Conservation (phyloP, 805 yeast species). For the Wickerhamomyces bovis region DNA sequence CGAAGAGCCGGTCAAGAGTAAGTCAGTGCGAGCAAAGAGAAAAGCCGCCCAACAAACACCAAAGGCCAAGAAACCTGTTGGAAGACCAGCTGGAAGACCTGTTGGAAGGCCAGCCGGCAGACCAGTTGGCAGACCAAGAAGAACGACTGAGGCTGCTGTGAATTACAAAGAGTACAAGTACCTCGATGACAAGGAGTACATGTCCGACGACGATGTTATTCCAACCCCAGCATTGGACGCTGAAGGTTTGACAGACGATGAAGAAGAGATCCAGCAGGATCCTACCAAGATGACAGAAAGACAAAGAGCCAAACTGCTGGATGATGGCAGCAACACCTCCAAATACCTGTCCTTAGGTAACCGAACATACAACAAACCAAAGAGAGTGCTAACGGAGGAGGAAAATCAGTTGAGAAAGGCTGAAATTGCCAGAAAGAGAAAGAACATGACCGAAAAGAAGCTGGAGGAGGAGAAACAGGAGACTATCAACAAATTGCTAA, state of each 20-base stretch:
- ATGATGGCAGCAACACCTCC: not conserved
- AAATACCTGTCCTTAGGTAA: conserved; percentile 16
- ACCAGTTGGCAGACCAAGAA: conserved; percentile 4
- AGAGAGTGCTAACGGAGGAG: conserved; percentile 69
- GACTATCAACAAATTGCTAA: conserved; percentile 77
- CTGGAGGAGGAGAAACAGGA: conserved; percentile 91
- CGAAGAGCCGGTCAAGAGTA: not conserved
- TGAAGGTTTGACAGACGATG: conserved; percentile 19
- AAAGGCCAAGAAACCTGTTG: not conserved
- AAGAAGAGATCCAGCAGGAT: conserved; percentile 14
- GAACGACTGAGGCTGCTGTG: not conserved
- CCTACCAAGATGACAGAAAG: conserved; percentile 25
- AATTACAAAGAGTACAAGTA: conserved; percentile 1
- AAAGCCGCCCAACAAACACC: not conserved
- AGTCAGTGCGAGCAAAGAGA: not conserved
- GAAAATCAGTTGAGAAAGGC: conserved; percentile 76
- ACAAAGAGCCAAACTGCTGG: conserved; percentile 19
- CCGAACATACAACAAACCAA: conserved; percentile 25
- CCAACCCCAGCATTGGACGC: conserved; percentile 23
- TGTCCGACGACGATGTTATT: conserved; percentile 15
- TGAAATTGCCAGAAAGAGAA: conserved; percentile 83
- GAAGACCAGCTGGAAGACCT: too few species aligned
- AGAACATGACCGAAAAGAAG: conserved; percentile 74
- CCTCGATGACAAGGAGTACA: conserved; percentile 11
- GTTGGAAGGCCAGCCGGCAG: too few species aligned